These are phyloP conservation scores for Leishmania aethiopica DNA, from an alignment of 208 protist genomes.

Conservation along the genomic window DNA sequence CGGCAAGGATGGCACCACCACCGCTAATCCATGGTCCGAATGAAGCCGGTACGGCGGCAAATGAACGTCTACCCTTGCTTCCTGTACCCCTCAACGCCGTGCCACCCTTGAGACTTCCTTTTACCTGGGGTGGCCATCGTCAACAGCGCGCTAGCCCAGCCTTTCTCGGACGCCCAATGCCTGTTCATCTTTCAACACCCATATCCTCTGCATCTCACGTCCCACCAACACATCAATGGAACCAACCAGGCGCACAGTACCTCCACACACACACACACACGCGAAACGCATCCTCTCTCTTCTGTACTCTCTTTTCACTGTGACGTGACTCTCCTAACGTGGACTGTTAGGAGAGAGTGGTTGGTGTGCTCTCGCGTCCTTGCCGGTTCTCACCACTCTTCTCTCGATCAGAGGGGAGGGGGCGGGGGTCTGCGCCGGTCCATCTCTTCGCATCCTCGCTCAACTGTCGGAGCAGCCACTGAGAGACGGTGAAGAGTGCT, in stretches of 20 bases:
- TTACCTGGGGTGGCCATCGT: not conserved
- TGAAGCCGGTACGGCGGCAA: not conserved
- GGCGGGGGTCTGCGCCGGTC: not conserved
- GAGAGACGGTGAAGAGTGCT: not conserved
- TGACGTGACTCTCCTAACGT: not conserved
- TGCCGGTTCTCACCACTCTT: not conserved
- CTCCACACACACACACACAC: not conserved
- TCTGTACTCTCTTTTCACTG: not conserved
- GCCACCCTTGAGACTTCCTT: not conserved
- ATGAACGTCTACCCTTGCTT: not conserved
- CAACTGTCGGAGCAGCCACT: not conserved
- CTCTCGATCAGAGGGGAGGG: not conserved
- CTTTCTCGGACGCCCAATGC: not conserved
- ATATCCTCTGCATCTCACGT: not conserved
- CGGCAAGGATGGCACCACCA: not conserved
- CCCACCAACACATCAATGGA: not conserved
- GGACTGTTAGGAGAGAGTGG: not conserved
- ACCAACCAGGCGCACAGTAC: not conserved
- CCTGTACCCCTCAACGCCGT: not conserved
- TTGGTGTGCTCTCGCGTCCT: not conserved
- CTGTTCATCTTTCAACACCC: not conserved
- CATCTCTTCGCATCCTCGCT: not conserved
- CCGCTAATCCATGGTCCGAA: not conserved
- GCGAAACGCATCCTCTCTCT: not conserved
- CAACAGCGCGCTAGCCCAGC: not conserved